phyloP scores from a whole-genome alignment of 805 yeast genomes.

The Wickerhamomyces silvicola region DNA sequence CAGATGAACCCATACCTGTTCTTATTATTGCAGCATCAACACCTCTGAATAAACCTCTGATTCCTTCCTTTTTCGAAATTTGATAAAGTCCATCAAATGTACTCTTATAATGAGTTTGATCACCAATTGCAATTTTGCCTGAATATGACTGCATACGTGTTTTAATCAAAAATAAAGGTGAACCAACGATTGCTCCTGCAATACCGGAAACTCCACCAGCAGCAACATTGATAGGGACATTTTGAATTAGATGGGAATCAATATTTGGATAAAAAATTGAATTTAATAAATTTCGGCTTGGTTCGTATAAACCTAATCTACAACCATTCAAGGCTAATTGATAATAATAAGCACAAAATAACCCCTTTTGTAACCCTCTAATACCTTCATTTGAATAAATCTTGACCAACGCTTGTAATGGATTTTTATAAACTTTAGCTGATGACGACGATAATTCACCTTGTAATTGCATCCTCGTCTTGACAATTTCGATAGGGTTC shows the following conservation, averaged over 20 bases:
- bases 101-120: slow-evolving; percentile 81
- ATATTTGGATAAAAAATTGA: slow-evolving; percentile 42
- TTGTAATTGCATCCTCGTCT: slow-evolving; percentile 94
- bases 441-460: slow-evolving; percentile 69
- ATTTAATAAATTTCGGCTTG: slow-evolving; percentile 60
- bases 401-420: slow-evolving; percentile 72
- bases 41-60: slow-evolving; percentile 79
- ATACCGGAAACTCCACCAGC: slow-evolving; percentile 84
- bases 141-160: slow-evolving; percentile 97
- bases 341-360: slow-evolving; percentile 81
- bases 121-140: slow-evolving; percentile 63
- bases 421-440: slow-evolving; percentile 65
- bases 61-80: slow-evolving; percentile 62
- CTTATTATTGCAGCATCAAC: slow-evolving; percentile 91
- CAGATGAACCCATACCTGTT: slow-evolving; percentile 94
- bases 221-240: slow-evolving; percentile 54
- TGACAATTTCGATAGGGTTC: slow-evolving; percentile 91
- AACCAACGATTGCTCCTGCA: slow-evolving; percentile 83
- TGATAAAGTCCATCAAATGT: slow-evolving; percentile 61
- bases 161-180: slow-evolving; percentile 88
- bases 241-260: slow-evolving; percentile 44
- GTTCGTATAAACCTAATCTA: slow-evolving; percentile 91
- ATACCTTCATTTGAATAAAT: slow-evolving; percentile 80
- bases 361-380: slow-evolving; percentile 83
- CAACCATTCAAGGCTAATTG: slow-evolving; percentile 92